Base-by-base conservation (phyloP, 495 filamentous ascomycete species). In the Hypoxylon fuscum region DNA sequence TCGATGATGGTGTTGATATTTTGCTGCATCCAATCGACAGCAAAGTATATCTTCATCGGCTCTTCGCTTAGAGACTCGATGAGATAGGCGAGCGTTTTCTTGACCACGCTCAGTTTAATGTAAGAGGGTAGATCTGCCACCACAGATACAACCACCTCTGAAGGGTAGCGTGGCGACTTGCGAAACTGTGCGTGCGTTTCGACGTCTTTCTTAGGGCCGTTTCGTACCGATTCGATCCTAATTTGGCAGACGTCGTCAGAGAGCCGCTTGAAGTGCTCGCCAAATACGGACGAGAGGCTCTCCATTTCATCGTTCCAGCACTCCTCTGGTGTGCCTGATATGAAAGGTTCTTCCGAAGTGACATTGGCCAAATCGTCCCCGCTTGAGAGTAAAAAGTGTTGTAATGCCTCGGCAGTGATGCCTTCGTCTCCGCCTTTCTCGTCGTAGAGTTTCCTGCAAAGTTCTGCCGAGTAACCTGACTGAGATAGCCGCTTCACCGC, bases 21-120 rank as follows among this genome's bases (percentile, higher is more conserved):
- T 21, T 85, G 78, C 68, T 98, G 93, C 10, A 97, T 71, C 92
- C 93, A 98, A 73, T 96, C 92, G 12, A 94, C 76, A 22, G 97
- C 81, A 49, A 90, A 90, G 73, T 92, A 98, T 8, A 96, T 83
- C 71, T 80, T 82, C 87, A 96, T 95, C 45, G 89, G 87, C 61
- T 93, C 89, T 21, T 93, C 96, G 12, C 87, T 71, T 35, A 96
- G 80, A 40, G 83, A 83, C 25, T 85, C 79, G 45, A 81, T 74
- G 1, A 93, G 87, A 72, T 90, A 84, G 12, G 83, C 76, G 2
- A 96, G 80, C 1, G 85, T 85, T 73, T 88, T 88, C 59, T 92
- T 88, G 69, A 94, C 90, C 12, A 96, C 87, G 67, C 92, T 96
- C 3, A 98, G 80, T 40, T 91, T 89, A 60, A 98, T 96, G 65